Conservation (phyloP, 2,329 filamentous ascomycete species). For the Cercospora citrullina region DNA sequence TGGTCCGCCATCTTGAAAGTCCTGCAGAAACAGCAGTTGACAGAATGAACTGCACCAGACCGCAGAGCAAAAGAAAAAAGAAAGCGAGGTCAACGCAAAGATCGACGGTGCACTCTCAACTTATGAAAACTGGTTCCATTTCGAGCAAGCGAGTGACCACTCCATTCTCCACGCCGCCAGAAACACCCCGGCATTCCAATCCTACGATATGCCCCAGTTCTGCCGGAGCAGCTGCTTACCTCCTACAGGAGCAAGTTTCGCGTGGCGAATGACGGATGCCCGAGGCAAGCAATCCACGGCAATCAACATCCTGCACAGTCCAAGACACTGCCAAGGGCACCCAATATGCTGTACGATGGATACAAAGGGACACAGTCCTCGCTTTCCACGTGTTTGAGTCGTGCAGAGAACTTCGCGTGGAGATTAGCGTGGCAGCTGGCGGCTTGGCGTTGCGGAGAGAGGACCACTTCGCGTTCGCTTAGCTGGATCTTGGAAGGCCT, state of each 20-base stretch:
- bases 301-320: not conserved
- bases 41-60: not conserved
- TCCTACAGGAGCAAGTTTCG: not conserved
- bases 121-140: not conserved
- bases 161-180: not conserved
- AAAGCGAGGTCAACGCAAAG: not conserved
- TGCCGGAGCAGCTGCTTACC: not conserved
- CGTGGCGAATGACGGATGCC: slow-evolving; percentile 4
- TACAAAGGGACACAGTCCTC: not conserved
- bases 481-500: too few species aligned
- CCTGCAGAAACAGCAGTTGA: not conserved
- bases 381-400: not conserved
- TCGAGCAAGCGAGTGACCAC: not conserved
- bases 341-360: not conserved
- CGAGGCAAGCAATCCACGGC: not conserved
- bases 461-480: not conserved
- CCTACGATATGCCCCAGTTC: not conserved
- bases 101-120: not conserved
- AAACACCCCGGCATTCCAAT: not conserved
- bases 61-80: not conserved
- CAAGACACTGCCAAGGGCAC: not conserved
- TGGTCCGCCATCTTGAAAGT: slow-evolving; percentile 17
- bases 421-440: not conserved
- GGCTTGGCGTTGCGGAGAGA: slow-evolving; percentile 1
- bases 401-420: not conserved